A percentile compares a stretch with the other conserved stretches of the same genome.
phyloP scores from a whole-genome alignment of 306 rosid genomes.

The Begonia peltatifolia region DNA sequence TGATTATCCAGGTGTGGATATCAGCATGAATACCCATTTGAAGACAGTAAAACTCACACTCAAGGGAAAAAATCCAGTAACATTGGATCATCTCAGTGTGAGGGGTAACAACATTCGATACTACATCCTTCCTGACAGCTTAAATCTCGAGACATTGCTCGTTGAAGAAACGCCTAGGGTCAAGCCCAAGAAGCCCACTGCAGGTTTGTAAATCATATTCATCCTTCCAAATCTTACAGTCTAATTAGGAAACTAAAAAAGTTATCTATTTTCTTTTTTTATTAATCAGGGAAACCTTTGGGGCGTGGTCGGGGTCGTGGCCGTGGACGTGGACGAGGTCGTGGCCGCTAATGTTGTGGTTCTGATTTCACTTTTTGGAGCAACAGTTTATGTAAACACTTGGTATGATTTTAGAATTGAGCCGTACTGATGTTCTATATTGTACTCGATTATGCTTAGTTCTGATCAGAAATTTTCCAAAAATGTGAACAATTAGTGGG shows the following conservation, averaged over 20 bases:
- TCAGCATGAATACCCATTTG: slow-evolving; percentile 84
- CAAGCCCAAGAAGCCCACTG: slow-evolving; percentile 95
- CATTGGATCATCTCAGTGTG: slow-evolving; percentile 90
- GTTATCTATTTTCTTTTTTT: too few species aligned
- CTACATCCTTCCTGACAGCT: slow-evolving; percentile 63
- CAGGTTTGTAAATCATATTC: slow-evolving; percentile 33
- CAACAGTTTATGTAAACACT: not conserved
- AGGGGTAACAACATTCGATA: slow-evolving; percentile 91
- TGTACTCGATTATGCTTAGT: too few species aligned
- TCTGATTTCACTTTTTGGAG: slow-evolving; percentile 1
- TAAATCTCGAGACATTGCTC: slow-evolving; percentile 62
- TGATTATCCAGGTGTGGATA: slow-evolving; percentile 46
- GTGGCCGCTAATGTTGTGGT: slow-evolving; percentile 2
- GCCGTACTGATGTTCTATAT: too few species aligned
- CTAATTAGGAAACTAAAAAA: too few species aligned
- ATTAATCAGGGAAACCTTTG: not conserved
- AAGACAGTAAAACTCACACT: slow-evolving; percentile 81
- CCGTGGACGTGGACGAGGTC: slow-evolving; percentile 7
- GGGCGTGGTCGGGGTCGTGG: slow-evolving; percentile 6
- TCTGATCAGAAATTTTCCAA: too few species aligned
- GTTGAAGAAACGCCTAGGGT: slow-evolving; percentile 76
- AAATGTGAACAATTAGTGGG: too few species aligned
- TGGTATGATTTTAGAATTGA: too few species aligned
- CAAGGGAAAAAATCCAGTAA: slow-evolving; percentile 91
- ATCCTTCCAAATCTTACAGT: not conserved